A percentile compares a stretch with the other conserved stretches of the same genome.
Conservation (phyloP, 2,329 filamentous ascomycete genomes). For the Trichoderma sp. region DNA sequence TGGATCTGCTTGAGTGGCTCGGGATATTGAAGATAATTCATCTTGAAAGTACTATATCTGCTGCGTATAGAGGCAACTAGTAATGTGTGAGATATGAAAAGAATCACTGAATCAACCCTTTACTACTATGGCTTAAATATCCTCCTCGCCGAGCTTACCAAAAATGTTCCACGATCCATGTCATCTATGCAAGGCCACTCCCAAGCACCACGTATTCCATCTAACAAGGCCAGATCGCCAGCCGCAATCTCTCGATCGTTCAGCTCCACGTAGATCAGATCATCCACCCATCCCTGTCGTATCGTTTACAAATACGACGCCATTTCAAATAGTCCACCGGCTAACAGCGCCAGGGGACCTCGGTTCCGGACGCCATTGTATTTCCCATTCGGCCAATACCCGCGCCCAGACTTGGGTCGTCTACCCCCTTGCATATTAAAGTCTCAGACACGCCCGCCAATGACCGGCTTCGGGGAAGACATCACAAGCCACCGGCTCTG, state of each 20-base stretch:
- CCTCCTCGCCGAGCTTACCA: background rate
- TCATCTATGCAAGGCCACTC: background rate
- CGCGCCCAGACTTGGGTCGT: background rate
- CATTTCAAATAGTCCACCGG: background rate
- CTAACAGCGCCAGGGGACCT: background rate
- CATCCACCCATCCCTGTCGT: background rate
- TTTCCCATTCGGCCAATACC: background rate
- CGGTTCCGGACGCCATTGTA: background rate
- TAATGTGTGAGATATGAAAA: background rate
- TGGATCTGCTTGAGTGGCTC: conserved; percentile 25
- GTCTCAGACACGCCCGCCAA: background rate
- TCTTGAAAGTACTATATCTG: background rate
- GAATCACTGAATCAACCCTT: background rate
- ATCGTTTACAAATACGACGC: background rate
- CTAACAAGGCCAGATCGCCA: background rate
- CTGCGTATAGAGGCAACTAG: background rate
- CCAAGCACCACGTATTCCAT: background rate
- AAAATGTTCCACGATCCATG: background rate
- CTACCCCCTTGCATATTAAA: background rate
- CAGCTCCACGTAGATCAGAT: background rate
- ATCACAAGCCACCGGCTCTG: background rate
- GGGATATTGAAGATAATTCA: background rate
- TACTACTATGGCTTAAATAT: background rate
- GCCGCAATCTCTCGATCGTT: background rate
- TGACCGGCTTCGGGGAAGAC: background rate